Base-by-base conservation (phyloP, 2,329 filamentous ascomycete genomes). In the Aspergillus neotritici region DNA sequence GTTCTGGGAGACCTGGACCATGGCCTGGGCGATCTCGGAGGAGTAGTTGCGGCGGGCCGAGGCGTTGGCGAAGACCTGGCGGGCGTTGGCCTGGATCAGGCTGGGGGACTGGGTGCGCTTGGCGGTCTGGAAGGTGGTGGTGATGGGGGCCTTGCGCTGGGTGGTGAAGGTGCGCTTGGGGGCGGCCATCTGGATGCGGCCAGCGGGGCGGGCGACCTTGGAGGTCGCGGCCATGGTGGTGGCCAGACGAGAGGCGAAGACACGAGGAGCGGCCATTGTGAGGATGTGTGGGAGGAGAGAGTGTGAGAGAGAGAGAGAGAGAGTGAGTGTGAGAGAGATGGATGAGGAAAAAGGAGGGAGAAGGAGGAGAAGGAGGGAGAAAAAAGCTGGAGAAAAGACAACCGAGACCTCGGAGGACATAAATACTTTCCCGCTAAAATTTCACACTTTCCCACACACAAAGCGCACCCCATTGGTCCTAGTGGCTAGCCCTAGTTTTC, bases 1-100 rank as follows among this genome's bases (percentile, higher is more conserved):
- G 83, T 89, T 89, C 82, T 88, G 86, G 74, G 86, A 89, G 75
- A 87, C 85, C 80, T 89, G 84, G 71, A 90, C 86, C 78, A 90
- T 84, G 73, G 86, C 86, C 79, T 63, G 50, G 76, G 86, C 85
- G 73, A 90, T 86, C 82, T 90, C 86, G 67, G 86, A 89, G 66
- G 83, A 87, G 84, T 89, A 90, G 70, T 82, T 80, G 68, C 85
- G 85, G 72, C 79, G 80, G 69, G 78, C 74, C 70, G 76, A 71
- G 76, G 80, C 80, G 54, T 62, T 54, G 60, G 62, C 62, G 62
- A 68, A 65, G 65, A 77, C 79, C 72, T 80, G 76, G 73, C 79
- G 78, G 68, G 74, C 75, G 70, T 79, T 78, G 71, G 77, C 73
- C 73, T 79, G 78, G 73, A 84, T 71, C 74, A 84, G 77, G 69